Base-by-base conservation (phyloP, 495 filamentous ascomycete species). In the Glarea lozoyensis region DNA sequence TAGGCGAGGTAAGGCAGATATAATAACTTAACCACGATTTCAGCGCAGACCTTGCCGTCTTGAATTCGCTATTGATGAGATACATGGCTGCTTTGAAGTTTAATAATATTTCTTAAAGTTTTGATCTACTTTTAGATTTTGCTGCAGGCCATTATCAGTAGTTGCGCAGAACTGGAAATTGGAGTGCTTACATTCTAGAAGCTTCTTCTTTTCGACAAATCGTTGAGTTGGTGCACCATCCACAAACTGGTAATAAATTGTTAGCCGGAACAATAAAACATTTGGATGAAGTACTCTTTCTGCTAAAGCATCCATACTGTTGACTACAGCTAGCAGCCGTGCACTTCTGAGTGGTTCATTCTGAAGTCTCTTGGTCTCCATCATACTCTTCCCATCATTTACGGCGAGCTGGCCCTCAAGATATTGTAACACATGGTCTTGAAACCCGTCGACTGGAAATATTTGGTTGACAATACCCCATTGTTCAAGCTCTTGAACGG, bases 361-460 rank as follows among this genome's bases (percentile, higher is more conserved):
- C 25, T 56, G 53, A 18, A 56, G 21, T 16, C 53, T 49, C 40
- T 56, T 56, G 45, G 43, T 52, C 36, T 56, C 53, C 42, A 53
- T 52, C 53, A 56, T 53, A 25, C 47, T 51, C 44, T 56, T 56
- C 19, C 49, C 53, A 56, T 53, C 49, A 39, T 52, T 50, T 19
- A 47, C 39, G 2, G 16, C 41, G 12, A 56, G 21, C 35, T 53
- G 49, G 18, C 47, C 42, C 12, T 50, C 24, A 18, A 56, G 40
- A 37, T 41, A 56, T 24, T 37, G 21, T 12, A n/a, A 47, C 20
- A 56, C 53, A 32, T 29, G 10, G 2, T 32, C 37, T 0, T 52
- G 49, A 25, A 56, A 56, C 0, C 34, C 40, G 7, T 48, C 45
- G 1, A 9, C 35, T 0, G 42, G 41, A 30, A 56, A 56, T 2